These are phyloP conservation scores for Ustilago esculenta DNA, from an alignment of 1,284 basidiomycete genomes.

Conservation along the genomic window DNA sequence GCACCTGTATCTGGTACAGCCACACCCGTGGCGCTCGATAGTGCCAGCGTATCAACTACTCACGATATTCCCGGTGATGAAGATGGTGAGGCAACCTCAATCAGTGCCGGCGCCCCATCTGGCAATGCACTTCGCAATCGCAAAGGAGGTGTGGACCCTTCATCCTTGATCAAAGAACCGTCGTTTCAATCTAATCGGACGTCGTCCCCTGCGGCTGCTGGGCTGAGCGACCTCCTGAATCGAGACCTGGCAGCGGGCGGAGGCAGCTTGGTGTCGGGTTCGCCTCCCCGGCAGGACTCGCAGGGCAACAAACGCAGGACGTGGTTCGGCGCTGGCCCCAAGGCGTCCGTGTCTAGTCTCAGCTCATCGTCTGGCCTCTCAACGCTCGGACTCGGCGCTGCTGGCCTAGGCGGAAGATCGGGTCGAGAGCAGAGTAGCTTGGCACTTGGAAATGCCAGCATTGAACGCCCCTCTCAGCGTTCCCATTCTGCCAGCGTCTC, in stretches of 20 bases:
- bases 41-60: not conserved
- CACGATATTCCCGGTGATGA: not conserved
- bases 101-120: conserved; percentile 8
- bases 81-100: conserved; percentile 18
- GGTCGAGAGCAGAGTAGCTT: conserved; percentile 53
- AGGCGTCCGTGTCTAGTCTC: conserved; percentile 25
- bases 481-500: conserved; percentile 24
- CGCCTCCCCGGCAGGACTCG: conserved; percentile 33
- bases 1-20: conserved; percentile 44
- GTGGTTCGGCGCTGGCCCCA: conserved; percentile 38
- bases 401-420: conserved; percentile 17
- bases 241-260: conserved; percentile 42
- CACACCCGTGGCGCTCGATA: conserved; percentile 21
- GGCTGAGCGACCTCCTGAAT: conserved; percentile 43
- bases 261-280: conserved; percentile 18
- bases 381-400: conserved; percentile 24
- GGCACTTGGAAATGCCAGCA: conserved; percentile 57
- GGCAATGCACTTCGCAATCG: conserved; percentile 33
- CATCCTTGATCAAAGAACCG: conserved; percentile 8
- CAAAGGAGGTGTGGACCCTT: conserved; percentile 15
- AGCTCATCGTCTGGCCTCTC: conserved; percentile 33
- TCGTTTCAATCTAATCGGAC: conserved; percentile 15
- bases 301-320: conserved; percentile 38
- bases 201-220: conserved; percentile 42
- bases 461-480: conserved; percentile 39